phyloP scores from a whole-genome alignment of 2,329 filamentous ascomycete genomes.

The Colletotrichum falcatum region DNA sequence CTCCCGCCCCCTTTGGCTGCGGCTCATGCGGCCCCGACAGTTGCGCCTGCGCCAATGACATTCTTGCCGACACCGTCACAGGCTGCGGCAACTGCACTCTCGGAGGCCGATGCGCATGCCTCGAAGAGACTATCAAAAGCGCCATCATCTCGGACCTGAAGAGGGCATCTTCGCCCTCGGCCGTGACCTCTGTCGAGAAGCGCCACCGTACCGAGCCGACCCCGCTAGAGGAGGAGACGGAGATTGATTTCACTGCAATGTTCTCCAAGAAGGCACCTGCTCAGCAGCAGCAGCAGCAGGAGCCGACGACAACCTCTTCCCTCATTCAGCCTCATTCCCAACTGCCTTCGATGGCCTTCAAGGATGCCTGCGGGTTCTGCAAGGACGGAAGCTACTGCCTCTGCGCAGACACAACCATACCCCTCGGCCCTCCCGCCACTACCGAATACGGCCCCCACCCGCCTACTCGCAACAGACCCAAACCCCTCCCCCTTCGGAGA shows the following conservation, averaged over 20 bases:
- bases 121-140: conserved; percentile 69
- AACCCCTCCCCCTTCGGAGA: conserved; percentile 71
- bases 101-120: conserved; percentile 72
- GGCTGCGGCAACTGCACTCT: conserved; percentile 76
- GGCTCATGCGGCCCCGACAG: conserved; percentile 67
- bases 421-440: conserved; percentile 28
- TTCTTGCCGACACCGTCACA: conserved; percentile 63
- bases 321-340: conserved; percentile 46
- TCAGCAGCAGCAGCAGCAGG: conserved; percentile 41
- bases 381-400: conserved; percentile 85
- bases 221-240: conserved; percentile 69
- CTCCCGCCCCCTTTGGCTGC: conserved; percentile 59
- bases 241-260: conserved; percentile 80
- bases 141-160: conserved; percentile 61
- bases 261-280: conserved; percentile 63
- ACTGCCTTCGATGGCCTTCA: conserved; percentile 52
- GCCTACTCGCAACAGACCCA: conserved; percentile 54
- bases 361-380: conserved; percentile 85
- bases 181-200: conserved; percentile 62
- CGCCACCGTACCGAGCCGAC: conserved; percentile 63
- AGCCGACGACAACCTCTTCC: conserved; percentile 36
- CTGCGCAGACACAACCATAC: conserved; percentile 73
- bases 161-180: conserved; percentile 61
- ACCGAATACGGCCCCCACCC: conserved; percentile 44
- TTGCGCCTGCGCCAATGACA: conserved; percentile 70